Conservation (phyloP, 2,329 filamentous ascomycete species). For the Colletotrichum ledebouriae region DNA sequence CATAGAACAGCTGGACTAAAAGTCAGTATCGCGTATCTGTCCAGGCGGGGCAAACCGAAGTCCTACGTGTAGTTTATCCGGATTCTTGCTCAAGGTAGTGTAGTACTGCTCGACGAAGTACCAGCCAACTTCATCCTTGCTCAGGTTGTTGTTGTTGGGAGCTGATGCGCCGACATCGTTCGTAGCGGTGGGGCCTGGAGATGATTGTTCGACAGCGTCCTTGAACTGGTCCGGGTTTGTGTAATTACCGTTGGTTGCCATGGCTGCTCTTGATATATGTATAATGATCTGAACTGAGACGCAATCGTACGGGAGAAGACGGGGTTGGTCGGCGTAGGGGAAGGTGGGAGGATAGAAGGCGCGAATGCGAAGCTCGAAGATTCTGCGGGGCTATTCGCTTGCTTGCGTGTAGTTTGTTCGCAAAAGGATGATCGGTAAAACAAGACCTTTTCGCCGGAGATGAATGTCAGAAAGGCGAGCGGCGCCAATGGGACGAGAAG, state of each 20-base stretch:
- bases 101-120: conserved; percentile 99
- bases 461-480: conserved; percentile 27
- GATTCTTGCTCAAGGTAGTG: conserved; percentile 93
- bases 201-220: conserved; percentile 54
- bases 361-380: conserved; percentile 33
- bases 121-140: conserved; percentile 98
- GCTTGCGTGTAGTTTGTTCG: conserved; percentile 26
- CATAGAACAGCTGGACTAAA: conserved; percentile 84
- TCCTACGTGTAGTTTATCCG: conserved; percentile 88
- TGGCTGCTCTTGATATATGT: conserved; percentile 49
- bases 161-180: conserved; percentile 51
- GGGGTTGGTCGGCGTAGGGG: conserved; percentile 14
- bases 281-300: conserved; percentile 28
- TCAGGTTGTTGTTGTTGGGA: conserved; percentile 61
- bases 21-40: conserved; percentile 2
- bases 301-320: conserved; percentile 35
- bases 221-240: conserved; percentile 60
- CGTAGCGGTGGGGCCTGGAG: conserved; percentile 52
- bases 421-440: conserved; percentile 13
- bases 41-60: conserved; percentile 39
- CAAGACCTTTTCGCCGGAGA: conserved; percentile 10
- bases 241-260: conserved; percentile 71
- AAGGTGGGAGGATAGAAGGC: conserved; percentile 15
- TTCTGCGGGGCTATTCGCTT: conserved; percentile 35
- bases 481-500: conserved; percentile 19